phyloP scores from a whole-genome alignment of 495 filamentous ascomycete genomes.

The Aspergillus steynii region DNA sequence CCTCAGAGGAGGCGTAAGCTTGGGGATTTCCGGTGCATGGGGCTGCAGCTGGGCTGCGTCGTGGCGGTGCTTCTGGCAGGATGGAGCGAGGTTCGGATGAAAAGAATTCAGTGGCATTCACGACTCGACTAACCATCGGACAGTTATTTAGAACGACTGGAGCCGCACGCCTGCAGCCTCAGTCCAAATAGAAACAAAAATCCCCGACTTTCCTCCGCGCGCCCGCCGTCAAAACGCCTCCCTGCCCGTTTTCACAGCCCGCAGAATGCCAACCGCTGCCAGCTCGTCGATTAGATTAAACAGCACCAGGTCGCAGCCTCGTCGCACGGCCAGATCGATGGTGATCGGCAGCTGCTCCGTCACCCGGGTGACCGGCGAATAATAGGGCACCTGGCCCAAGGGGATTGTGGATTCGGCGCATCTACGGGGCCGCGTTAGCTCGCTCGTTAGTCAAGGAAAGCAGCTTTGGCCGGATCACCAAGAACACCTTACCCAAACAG shows the following conservation, averaged over 20 bases:
- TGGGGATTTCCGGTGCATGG: background rate
- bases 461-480: background rate
- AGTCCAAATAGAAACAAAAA: background rate
- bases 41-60: background rate
- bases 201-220: background rate
- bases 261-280: slow-evolving; percentile 36
- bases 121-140: no score
- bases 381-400: slow-evolving; percentile 43
- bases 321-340: slow-evolving; percentile 35
- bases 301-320: slow-evolving; percentile 45
- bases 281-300: slow-evolving; percentile 45
- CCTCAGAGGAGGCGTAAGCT: background rate
- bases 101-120: no score
- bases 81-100: no score
- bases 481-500: slow-evolving; percentile 5
- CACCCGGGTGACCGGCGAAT: slow-evolving; percentile 32
- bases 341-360: slow-evolving; percentile 44
- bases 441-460: no score
- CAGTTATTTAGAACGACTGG: no score
- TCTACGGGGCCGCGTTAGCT: background rate
- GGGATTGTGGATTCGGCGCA: slow-evolving; percentile 41
- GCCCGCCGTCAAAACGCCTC: slow-evolving; percentile 1
- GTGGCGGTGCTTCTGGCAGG: background rate
- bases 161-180: background rate
- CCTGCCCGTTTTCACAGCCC: slow-evolving; percentile 8